These are phyloP conservation scores for Taphrina deformans DNA, from an alignment of 1,139 yeast species.

Conservation along the genomic window DNA sequence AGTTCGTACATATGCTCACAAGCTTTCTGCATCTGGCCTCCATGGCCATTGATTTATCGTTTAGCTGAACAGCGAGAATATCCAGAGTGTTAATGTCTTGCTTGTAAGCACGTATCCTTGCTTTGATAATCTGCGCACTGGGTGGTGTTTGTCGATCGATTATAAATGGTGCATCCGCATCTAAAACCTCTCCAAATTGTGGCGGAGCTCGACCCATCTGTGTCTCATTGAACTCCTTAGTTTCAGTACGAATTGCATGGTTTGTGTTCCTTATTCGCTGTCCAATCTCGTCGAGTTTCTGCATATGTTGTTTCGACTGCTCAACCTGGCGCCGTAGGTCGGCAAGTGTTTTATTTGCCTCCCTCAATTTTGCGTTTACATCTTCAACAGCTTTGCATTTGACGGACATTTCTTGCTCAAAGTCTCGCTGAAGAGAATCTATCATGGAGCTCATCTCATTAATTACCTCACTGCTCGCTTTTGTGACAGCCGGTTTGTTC, in stretches of 20 bases:
- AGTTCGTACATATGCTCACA: conserved; percentile 86
- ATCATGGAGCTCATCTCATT: conserved; percentile 48
- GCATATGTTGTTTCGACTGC: conserved; percentile 50
- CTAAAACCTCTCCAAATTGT: conserved; percentile 16
- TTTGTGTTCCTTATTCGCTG: conserved; percentile 54
- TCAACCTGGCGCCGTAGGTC: conserved; percentile 52
- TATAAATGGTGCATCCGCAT: conserved; percentile 30
- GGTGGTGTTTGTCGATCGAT: conserved; percentile 15
- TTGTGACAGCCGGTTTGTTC: conserved; percentile 6
- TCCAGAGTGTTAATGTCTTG: conserved; percentile 59
- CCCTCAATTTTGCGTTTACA: conserved; percentile 53
- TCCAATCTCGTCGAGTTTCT: conserved; percentile 60
- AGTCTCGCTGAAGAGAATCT: conserved; percentile 48
- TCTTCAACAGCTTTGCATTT: conserved; percentile 53
- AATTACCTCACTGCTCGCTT: conserved; percentile 39
- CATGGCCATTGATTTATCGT: conserved; percentile 59
- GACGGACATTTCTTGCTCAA: conserved; percentile 52
- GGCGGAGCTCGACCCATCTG: conserved; percentile 43
- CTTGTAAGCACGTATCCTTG: conserved; percentile 77
- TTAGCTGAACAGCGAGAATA: conserved; percentile 54
- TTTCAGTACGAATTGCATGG: conserved; percentile 8
- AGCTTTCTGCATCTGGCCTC: conserved; percentile 86
- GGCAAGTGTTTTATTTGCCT: conserved; percentile 52
- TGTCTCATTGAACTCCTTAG: conserved; percentile 10
- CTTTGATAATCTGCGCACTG: conserved; percentile 69